These are phyloP conservation scores for Triticum dicoccoides DNA, from an alignment of 176 grass and related monocot genomes.

Conservation along the genomic window DNA sequence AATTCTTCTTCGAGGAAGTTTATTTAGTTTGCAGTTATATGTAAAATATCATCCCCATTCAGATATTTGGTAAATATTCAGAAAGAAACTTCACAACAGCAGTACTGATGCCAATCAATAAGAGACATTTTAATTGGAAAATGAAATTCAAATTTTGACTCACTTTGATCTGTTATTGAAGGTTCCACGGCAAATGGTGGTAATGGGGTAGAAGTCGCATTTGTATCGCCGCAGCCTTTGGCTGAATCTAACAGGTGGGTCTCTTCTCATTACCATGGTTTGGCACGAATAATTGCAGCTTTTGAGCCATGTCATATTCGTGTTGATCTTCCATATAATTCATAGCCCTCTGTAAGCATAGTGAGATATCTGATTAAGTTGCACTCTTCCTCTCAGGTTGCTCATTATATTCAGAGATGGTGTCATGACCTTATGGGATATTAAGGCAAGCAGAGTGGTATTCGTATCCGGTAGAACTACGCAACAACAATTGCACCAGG, in stretches of 20 bases:
- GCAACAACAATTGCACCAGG: constrained; percentile 59
- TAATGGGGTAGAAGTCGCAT: constrained; percentile 43
- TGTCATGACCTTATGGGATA: constrained; percentile 81
- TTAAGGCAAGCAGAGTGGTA: constrained; percentile 75
- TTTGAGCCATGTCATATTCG: background rate
- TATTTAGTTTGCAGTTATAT: background rate
- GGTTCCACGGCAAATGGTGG: constrained; percentile 29
- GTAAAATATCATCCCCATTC: background rate
- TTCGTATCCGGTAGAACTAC: constrained; percentile 54
- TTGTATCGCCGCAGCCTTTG: constrained; percentile 58
- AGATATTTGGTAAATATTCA: background rate
- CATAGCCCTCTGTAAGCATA: background rate
- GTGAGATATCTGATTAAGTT: constrained; percentile 16
- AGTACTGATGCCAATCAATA: background rate
- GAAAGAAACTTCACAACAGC: background rate
- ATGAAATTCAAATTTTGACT: background rate
- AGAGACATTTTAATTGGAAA: background rate
- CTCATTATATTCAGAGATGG: constrained; percentile 88
- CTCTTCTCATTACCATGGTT: background rate
- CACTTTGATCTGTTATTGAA: constrained; percentile 11
- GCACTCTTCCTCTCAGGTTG: constrained; percentile 53
- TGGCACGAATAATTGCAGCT: background rate
- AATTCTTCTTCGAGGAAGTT: background rate
- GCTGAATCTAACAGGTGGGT: constrained; percentile 70
- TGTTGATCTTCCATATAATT: background rate